phyloP scores from a whole-genome alignment of 306 rosid species.

The Rosa rugosa region DNA sequence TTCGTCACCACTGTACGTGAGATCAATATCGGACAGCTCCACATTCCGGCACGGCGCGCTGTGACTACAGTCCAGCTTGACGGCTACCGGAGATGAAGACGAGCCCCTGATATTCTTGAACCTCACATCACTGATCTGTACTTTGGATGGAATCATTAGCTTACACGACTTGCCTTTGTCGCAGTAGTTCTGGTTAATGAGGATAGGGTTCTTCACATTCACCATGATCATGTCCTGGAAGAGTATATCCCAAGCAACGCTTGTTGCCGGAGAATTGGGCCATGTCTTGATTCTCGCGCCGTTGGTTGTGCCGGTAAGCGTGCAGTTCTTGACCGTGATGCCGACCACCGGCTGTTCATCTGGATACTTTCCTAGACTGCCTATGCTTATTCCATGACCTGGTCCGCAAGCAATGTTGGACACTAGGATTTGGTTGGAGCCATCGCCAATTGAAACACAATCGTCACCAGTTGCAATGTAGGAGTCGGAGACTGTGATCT shows the following conservation, averaged over 20 bases:
- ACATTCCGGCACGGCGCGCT: too few relatives aligned
- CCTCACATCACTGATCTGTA: too few relatives aligned
- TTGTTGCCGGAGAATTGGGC: slow-evolving; percentile 16
- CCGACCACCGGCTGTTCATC: slow-evolving; percentile 30
- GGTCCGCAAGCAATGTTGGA: slow-evolving; percentile 39
- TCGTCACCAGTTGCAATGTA: too few relatives aligned
- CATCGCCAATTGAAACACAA: slow-evolving; percentile 28
- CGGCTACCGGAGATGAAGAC: too few relatives aligned
- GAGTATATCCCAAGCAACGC: background rate
- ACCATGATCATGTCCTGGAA: slow-evolving; percentile 40
- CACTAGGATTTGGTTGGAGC: slow-evolving; percentile 24
- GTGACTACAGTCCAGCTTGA: too few relatives aligned
- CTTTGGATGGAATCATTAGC: too few relatives aligned
- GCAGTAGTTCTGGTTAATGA: slow-evolving; percentile 57
- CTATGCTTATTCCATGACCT: background rate
- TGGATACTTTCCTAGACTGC: slow-evolving; percentile 16
- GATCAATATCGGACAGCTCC: too few relatives aligned
- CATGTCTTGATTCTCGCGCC: slow-evolving; percentile 40
- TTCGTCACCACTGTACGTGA: too few relatives aligned
- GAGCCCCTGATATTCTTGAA: too few relatives aligned
- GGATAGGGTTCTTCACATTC: slow-evolving; percentile 34
- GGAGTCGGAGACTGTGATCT: slow-evolving; percentile 30
- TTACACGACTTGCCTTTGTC: slow-evolving; percentile 15
- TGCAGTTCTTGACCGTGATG: background rate
- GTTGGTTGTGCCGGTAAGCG: too few relatives aligned